phyloP scores from a whole-genome alignment of 345 rosid genomes.

The Eucalyptus cladocalyx region DNA sequence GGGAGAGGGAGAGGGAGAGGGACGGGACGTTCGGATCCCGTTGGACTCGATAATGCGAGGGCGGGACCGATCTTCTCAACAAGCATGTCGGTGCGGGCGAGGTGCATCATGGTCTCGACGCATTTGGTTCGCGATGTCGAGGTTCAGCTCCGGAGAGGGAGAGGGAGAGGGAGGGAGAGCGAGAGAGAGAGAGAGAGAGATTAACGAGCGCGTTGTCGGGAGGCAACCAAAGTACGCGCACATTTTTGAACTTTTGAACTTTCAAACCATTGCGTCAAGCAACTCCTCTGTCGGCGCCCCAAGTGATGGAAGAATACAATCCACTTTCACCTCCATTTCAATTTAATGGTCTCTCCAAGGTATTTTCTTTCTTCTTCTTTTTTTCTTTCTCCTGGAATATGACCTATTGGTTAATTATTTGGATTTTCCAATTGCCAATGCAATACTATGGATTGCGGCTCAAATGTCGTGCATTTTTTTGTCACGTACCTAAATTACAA shows the following conservation, averaged over 20 bases:
- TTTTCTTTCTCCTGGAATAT: not conserved
- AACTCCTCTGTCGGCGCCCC: too few species aligned
- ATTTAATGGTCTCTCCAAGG: too few species aligned
- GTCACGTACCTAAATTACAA: not conserved
- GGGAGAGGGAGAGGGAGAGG: too few species aligned
- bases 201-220: too few species aligned
- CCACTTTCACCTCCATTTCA: too few species aligned
- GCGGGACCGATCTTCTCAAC: constrained; percentile 69
- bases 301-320: not conserved
- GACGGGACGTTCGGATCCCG: not conserved
- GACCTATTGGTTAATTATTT: not conserved
- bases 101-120: constrained; percentile 98
- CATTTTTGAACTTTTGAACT: too few species aligned
- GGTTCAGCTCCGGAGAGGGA: constrained; percentile 18
- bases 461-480: not conserved
- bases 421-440: not conserved
- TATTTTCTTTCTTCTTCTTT: too few species aligned
- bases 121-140: constrained; percentile 87
- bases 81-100: constrained; percentile 94
- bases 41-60: too few species aligned
- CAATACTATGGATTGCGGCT: not conserved
- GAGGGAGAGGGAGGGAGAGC: too few species aligned
- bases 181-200: too few species aligned
- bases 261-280: too few species aligned
- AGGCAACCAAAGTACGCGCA: too few species aligned